Evolutionary conservation across 805 yeast genomes (phyloP), one percentile per base, ranked within the genome.

Genomic region (Metschnikowia colocasiae): DNA sequence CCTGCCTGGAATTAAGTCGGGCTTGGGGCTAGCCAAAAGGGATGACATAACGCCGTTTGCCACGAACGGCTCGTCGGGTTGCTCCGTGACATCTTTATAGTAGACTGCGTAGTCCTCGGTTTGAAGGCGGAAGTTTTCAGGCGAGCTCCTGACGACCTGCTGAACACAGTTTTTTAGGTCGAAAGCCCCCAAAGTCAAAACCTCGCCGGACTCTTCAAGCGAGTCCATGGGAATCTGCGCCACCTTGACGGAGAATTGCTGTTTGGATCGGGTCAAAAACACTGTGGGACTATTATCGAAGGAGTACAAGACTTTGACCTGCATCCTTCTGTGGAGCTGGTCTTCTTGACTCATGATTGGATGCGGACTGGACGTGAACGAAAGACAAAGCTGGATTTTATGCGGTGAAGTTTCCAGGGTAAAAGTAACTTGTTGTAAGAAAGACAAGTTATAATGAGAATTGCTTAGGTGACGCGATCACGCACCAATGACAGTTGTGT

Each of bases 61-160:
- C 7, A 72, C 77, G 55, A 71, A 72, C 4, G 77, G 77, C 55
- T 72, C 77, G 44, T 72, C 76, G 3, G 77, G 77, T 54, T 72
- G 77, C 52, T 72, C 77, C 7, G 76, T 71, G 49, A 72, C 61
- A 52, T 72, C 77, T 46, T 72, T 71, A 59, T 72, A 71, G 57
- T 72, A 72, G 12, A 72, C 77, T 18, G 74, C 75, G 50, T 71
- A 72, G 52, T 72, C 77, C 47, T 70, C 71, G 2, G 64, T 52
- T 34, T 61, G 56, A 15, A 72, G 60, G 43, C 59, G 60, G 58
- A 72, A 72, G 63, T 70, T 70, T 48, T 72, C 77, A 3, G 77
- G 76, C 4, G 74, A 69, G 42, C 67, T 60, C 36, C 55, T 54
- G 36, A 69, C 55, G 23, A 72, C 64, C 50, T 72, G 76, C 46